Evolutionary conservation across 345 rosid genomes (phyloP).

Genomic region (Brassica rapa): DNA sequence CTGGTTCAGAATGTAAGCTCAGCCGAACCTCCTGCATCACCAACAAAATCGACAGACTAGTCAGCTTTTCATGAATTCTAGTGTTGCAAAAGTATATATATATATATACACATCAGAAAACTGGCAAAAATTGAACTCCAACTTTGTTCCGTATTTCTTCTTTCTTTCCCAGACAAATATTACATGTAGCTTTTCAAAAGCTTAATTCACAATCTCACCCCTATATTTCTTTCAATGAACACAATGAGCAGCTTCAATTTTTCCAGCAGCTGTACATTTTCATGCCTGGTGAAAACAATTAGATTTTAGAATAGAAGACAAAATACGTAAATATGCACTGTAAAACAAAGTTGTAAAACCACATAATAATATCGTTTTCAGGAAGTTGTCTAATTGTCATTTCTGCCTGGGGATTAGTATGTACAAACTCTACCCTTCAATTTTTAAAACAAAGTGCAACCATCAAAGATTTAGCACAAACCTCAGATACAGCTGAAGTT

Average conservation of each 20-base stretch:
- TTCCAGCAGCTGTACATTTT: constrained; percentile 79
- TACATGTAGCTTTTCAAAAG: constrained; percentile 4
- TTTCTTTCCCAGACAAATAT: background rate
- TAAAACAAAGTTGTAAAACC: constrained; percentile 19
- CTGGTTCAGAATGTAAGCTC: constrained; percentile 89
- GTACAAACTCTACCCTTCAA: constrained; percentile 18
- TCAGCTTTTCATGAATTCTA: constrained; percentile 6
- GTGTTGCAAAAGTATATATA: background rate
- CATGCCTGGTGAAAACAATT: constrained; percentile 70
- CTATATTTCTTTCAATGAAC: constrained; percentile 79
- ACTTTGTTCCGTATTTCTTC: background rate
- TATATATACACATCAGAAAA: constrained; percentile 5
- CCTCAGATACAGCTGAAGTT: constrained; percentile 77
- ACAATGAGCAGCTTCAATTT: constrained; percentile 86
- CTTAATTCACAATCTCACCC: constrained; percentile 55
- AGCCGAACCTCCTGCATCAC: constrained; percentile 63
- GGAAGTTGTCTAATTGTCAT: background rate
- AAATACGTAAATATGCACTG: background rate
- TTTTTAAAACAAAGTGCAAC: constrained; percentile 4
- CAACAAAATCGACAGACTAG: constrained; percentile 8
- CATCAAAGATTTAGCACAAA: constrained; percentile 37
- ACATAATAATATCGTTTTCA: background rate
- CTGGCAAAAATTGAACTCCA: background rate
- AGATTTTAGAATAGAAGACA: constrained; percentile 31
- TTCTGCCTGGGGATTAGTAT: constrained; percentile 11